These are phyloP conservation scores for Penicillium sclerotiorum DNA, from an alignment of 2,329 filamentous ascomycete species.

Conservation along the genomic window DNA sequence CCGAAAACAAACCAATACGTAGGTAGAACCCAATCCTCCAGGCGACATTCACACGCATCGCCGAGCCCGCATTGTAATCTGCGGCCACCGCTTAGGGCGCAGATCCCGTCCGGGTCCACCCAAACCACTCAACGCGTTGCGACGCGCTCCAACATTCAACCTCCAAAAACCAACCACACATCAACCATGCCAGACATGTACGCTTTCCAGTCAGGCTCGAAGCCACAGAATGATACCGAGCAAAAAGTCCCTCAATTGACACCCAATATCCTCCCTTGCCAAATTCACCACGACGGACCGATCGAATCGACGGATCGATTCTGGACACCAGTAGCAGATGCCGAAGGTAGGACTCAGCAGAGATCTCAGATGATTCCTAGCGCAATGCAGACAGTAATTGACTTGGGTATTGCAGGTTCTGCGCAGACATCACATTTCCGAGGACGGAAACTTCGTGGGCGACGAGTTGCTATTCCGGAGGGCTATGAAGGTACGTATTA, in stretches of 20 bases:
- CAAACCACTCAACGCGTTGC: too few species aligned
- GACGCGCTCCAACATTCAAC: conserved; percentile 28
- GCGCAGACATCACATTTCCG: conserved; percentile 69
- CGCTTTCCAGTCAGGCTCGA: conserved; percentile 34
- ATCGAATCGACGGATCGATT: conserved; percentile 66
- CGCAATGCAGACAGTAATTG: background rate
- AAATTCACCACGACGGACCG: conserved; percentile 75
- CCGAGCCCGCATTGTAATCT: too few species aligned
- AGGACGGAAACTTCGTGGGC: conserved; percentile 76
- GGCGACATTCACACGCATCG: too few species aligned
- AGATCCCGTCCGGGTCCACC: too few species aligned
- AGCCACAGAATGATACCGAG: conserved; percentile 18
- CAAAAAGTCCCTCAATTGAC: conserved; percentile 45
- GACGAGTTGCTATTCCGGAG: conserved; percentile 66
- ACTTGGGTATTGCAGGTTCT: conserved; percentile 16
- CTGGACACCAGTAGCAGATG: conserved; percentile 64
- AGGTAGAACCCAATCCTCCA: too few species aligned
- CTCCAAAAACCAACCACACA: too few species aligned
- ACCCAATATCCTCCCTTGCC: conserved; percentile 77
- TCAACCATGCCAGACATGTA: conserved; percentile 37
- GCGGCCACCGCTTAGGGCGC: too few species aligned
- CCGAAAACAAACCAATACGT: too few species aligned
- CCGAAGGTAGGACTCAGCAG: conserved; percentile 39
- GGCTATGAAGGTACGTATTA: conserved; percentile 62
- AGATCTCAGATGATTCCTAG: background rate